phyloP scores from a whole-genome alignment of 805 yeast genomes.

The Pichia cabralensis region DNA sequence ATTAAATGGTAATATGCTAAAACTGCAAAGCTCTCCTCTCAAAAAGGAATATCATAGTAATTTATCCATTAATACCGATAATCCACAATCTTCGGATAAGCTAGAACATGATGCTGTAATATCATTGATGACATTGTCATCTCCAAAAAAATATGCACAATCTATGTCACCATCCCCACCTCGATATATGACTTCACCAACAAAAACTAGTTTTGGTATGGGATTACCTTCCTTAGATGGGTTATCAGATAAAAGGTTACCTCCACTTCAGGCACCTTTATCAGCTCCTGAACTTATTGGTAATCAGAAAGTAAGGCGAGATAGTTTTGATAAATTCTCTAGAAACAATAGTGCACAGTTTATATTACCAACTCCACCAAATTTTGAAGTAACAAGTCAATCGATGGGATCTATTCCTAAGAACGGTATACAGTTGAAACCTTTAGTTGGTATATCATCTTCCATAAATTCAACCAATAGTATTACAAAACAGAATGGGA shows the following conservation, averaged over 20 bases:
- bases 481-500: too few species aligned
- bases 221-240: conserved; percentile 3
- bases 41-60: conserved; percentile 4
- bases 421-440: too few species aligned
- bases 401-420: too few species aligned
- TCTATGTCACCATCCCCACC: conserved; percentile 10
- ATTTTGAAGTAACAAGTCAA: too few species aligned
- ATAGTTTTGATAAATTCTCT: not conserved
- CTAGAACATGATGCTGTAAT: conserved; percentile 46
- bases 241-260: conserved; percentile 1
- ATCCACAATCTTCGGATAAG: not conserved
- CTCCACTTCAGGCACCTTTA: conserved; percentile 4
- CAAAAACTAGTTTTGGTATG: not conserved
- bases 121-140: conserved; percentile 45
- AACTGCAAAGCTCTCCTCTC: conserved; percentile 8
- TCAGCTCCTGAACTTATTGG: conserved; percentile 4
- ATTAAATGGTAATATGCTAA: not conserved
- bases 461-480: too few species aligned
- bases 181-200: conserved; percentile 3
- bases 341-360: not conserved
- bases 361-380: conserved; percentile 1
- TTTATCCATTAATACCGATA: not conserved
- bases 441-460: too few species aligned
- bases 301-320: not conserved
- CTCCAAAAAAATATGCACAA: conserved; percentile 29